A percentile compares a stretch with the other conserved stretches of the same genome.
These are phyloP conservation scores for Fusarium floridanum DNA, from an alignment of 2,329 filamentous ascomycete genomes.

Conservation along the genomic window DNA sequence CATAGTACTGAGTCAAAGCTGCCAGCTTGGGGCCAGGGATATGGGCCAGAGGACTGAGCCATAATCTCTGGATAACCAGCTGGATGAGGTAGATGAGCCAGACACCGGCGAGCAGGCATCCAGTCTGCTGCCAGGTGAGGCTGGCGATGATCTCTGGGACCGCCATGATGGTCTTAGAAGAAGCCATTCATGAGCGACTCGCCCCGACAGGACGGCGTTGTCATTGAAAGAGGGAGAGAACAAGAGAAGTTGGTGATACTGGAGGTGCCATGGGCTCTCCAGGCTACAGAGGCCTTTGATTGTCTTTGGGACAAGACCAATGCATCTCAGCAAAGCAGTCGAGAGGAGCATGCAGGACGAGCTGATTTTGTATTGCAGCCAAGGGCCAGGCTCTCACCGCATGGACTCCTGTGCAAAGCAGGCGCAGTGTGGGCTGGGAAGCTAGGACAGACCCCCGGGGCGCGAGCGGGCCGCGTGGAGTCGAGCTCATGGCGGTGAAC, in stretches of 20 bases:
- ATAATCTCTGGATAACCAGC: slow-evolving; percentile 51
- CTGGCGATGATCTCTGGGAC: slow-evolving; percentile 38
- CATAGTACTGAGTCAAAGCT: slow-evolving; percentile 56
- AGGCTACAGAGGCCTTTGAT: slow-evolving; percentile 41
- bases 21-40: slow-evolving; percentile 57
- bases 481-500: slow-evolving; percentile 45
- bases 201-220: slow-evolving; percentile 43
- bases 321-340: slow-evolving; percentile 1
- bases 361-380: slow-evolving; percentile 44
- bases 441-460: slow-evolving; percentile 29
- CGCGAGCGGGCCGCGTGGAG: slow-evolving; percentile 46
- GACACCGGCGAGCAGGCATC: slow-evolving; percentile 40
- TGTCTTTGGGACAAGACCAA: slow-evolving; percentile 27
- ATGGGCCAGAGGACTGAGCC: slow-evolving; percentile 54
- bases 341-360: slow-evolving; percentile 32
- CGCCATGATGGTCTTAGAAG: slow-evolving; percentile 44
- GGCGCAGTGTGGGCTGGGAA: slow-evolving; percentile 31
- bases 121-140: slow-evolving; percentile 45
- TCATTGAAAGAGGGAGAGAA: slow-evolving; percentile 42
- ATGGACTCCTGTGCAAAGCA: slow-evolving; percentile 28
- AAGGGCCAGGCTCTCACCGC: slow-evolving; percentile 36
- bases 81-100: slow-evolving; percentile 49
- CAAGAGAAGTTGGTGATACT: slow-evolving; percentile 15
- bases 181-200: slow-evolving; percentile 44
- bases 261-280: slow-evolving; percentile 43